A percentile compares a stretch with the other conserved stretches of the same genome.
phyloP scores from a whole-genome alignment of 2,329 filamentous ascomycete genomes.

The Dothistroma pini region DNA sequence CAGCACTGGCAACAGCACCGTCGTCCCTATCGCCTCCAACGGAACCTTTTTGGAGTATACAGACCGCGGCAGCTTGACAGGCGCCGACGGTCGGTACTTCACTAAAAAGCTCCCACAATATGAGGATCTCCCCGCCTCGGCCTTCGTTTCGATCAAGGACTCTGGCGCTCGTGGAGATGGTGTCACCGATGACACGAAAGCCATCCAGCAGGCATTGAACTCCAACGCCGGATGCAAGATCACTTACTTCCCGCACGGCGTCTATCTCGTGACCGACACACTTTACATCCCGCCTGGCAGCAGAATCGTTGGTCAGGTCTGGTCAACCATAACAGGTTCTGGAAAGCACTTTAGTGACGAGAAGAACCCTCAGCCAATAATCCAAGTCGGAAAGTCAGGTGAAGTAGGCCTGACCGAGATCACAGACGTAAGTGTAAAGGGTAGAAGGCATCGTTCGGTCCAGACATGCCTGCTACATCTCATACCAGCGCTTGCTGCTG shows the following conservation, averaged over 20 bases:
- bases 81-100: conserved; percentile 39
- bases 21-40: conserved; percentile 8
- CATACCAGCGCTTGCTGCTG: too few species aligned
- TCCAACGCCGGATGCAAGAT: conserved; percentile 36
- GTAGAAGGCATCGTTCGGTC: too few species aligned
- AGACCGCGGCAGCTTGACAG: conserved; percentile 19
- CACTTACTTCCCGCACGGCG: conserved; percentile 43
- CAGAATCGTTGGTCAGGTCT: conserved; percentile 54
- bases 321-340: conserved; percentile 49
- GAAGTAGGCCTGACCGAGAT: conserved; percentile 52
- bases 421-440: conserved; percentile 35
- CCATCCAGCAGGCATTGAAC: conserved; percentile 22
- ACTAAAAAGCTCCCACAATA: conserved; percentile 44
- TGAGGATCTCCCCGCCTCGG: conserved; percentile 38
- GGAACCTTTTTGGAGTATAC: conserved; percentile 22
- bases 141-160: conserved; percentile 48
- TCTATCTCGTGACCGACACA: conserved; percentile 47
- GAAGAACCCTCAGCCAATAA: conserved; percentile 45
- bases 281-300: conserved; percentile 48
- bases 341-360: conserved; percentile 47
- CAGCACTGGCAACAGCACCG: not conserved
- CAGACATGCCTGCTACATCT: too few species aligned
- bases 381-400: conserved; percentile 50
- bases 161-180: conserved; percentile 34
- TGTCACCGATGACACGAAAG: conserved; percentile 33